phyloP scores from a whole-genome alignment of 257 asterid species.

The Plantago ovata region DNA sequence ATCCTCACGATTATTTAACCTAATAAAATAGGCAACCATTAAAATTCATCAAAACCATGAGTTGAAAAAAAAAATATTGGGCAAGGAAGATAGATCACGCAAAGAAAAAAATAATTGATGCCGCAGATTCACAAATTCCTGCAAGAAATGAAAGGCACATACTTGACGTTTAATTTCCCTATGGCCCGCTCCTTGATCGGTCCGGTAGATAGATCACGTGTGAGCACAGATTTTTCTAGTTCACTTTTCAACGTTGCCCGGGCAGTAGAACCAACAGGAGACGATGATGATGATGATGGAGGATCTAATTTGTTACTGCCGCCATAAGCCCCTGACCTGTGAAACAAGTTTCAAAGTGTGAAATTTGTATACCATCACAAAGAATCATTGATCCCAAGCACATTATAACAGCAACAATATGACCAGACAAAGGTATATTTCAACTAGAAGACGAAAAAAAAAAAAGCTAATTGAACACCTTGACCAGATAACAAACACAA shows the following conservation, averaged over 20 bases:
- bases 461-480: too few relatives aligned
- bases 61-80: constrained; percentile 4
- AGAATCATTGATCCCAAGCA: constrained; percentile 15
- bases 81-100: constrained; percentile 12
- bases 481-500: too few relatives aligned
- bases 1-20: constrained; percentile 84
- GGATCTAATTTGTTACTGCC: constrained; percentile 60
- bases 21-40: constrained; percentile 27
- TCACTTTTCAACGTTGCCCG: constrained; percentile 67
- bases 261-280: constrained; percentile 55
- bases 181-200: constrained; percentile 66
- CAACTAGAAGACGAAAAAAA: too few relatives aligned
- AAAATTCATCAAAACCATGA: not conserved
- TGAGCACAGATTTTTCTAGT: constrained; percentile 57
- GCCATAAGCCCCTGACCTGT: constrained; percentile 65
- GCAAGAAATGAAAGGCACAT: constrained; percentile 27
- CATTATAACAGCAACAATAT: constrained; percentile 1
- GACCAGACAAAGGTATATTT: not conserved
- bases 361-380: constrained; percentile 6
- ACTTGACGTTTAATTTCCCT: constrained; percentile 75
- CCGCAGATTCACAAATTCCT: constrained; percentile 10
- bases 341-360: constrained; percentile 21
- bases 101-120: constrained; percentile 12
- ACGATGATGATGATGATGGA: constrained; percentile 34
- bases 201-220: constrained; percentile 65